These are phyloP conservation scores for Porogramme epimiltina DNA, from an alignment of 1,284 basidiomycete species.

Conservation along the genomic window DNA sequence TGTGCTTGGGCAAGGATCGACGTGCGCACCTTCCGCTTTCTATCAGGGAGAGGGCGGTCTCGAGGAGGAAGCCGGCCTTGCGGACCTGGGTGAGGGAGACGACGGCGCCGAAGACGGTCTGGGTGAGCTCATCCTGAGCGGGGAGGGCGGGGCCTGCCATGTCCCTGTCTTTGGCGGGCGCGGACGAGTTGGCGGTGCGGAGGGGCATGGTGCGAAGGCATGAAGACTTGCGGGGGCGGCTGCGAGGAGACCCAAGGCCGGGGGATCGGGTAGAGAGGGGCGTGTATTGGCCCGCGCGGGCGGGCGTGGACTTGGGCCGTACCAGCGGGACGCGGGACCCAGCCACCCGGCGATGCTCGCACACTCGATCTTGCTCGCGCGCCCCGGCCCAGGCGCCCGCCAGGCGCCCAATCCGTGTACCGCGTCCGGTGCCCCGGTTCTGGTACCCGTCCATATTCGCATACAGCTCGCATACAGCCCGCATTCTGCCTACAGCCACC, in stretches of 20 bases:
- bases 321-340: too few relatives aligned
- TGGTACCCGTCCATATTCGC: too few relatives aligned
- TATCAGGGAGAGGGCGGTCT: slow-evolving; percentile 57
- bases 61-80: slow-evolving; percentile 63
- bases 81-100: slow-evolving; percentile 46
- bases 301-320: too few relatives aligned
- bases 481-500: too few relatives aligned
- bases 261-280: slow-evolving; percentile 14
- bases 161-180: background rate
- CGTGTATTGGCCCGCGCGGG: too few relatives aligned
- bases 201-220: slow-evolving; percentile 29
- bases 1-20: background rate
- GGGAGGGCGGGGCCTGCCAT: slow-evolving; percentile 9
- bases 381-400: too few relatives aligned
- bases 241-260: slow-evolving; percentile 12
- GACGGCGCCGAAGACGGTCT: slow-evolving; percentile 56
- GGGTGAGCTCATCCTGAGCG: slow-evolving; percentile 55
- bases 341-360: too few relatives aligned
- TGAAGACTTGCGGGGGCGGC: slow-evolving; percentile 8
- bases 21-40: slow-evolving; percentile 47
- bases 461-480: too few relatives aligned
- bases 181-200: slow-evolving; percentile 11
- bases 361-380: too few relatives aligned
- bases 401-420: too few relatives aligned
- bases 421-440: too few relatives aligned